A percentile compares a stretch with the other conserved stretches of the same genome.
These are phyloP conservation scores for Backusella morwellensis DNA, from an alignment of 192 early-diverging fungal species.

Conservation along the genomic window DNA sequence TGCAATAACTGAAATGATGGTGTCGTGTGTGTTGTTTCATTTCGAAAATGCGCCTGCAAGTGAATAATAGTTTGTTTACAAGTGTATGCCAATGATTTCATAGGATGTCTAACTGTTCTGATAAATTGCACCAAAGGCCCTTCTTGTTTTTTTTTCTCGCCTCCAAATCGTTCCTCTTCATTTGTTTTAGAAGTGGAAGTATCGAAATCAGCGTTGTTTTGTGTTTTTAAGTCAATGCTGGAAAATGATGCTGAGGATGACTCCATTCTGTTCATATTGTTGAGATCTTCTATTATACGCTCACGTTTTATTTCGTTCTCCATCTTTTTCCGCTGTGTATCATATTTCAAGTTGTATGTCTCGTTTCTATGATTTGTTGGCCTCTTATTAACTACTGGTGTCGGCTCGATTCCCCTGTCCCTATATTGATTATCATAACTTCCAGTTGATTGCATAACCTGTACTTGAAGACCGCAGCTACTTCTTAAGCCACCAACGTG, in stretches of 20 bases:
- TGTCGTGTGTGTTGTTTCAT: slow-evolving; percentile 3
- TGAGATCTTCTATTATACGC: neutral
- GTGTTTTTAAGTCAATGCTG: neutral
- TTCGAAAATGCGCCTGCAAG: slow-evolving; percentile 40
- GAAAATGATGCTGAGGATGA: neutral
- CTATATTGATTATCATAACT: neutral
- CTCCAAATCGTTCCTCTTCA: neutral
- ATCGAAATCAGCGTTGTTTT: neutral
- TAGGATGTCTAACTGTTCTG: slow-evolving; percentile 40
- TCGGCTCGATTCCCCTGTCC: neutral
- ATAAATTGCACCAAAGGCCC: slow-evolving; percentile 44
- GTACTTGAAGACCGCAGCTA: slow-evolving; percentile 62
- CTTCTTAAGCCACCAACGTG: slow-evolving; percentile 65
- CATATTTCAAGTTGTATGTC: slow-evolving; percentile 13
- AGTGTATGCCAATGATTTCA: slow-evolving; percentile 50
- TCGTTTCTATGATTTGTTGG: neutral
- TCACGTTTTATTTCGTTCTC: slow-evolving; percentile 13
- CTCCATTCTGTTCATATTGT: neutral
- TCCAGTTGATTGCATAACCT: slow-evolving; percentile 38
- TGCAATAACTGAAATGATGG: slow-evolving; percentile 7
- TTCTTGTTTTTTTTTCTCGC: slow-evolving; percentile 28
- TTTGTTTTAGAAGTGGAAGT: neutral
- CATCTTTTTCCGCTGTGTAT: slow-evolving; percentile 11
- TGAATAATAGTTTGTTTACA: slow-evolving; percentile 52
- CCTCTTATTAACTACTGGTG: neutral